Percentiles rank a stretch among this genome's conserved stretches.
Conservation (phyloP, 345 rosid species). For the Eucalyptus urophylla region DNA sequence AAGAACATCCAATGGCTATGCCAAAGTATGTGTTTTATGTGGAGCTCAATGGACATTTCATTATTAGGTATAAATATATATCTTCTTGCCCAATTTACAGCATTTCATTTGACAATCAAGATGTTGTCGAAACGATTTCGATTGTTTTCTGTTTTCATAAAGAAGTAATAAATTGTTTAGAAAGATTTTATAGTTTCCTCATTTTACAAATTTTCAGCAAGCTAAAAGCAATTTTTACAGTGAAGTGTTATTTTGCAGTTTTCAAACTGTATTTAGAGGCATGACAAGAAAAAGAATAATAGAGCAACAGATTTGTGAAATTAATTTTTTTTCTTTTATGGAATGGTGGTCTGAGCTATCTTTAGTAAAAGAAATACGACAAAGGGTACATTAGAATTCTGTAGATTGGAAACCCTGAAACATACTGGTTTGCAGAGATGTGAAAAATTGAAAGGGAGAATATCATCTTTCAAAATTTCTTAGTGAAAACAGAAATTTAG, state of each 20-base stretch:
- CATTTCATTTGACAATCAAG: neutral
- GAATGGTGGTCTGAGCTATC: neutral
- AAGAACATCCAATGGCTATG: neutral
- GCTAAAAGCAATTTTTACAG: neutral
- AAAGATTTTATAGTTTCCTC: neutral
- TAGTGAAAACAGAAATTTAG: neutral
- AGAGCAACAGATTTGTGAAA: neutral
- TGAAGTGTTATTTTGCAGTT: neutral
- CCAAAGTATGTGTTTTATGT: neutral
- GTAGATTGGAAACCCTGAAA: neutral
- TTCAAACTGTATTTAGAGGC: neutral
- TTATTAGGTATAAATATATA: neutral
- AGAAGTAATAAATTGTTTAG: neutral
- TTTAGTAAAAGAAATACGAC: neutral
- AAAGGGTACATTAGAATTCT: neutral
- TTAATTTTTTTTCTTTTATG: neutral
- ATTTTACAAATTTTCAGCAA: neutral
- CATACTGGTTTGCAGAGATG: neutral
- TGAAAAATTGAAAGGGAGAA: neutral
- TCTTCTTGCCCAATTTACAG: neutral
- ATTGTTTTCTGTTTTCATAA: neutral
- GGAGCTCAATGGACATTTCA: neutral
- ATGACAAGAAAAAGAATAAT: neutral
- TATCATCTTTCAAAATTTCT: neutral
- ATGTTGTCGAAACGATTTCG: neutral